These are phyloP conservation scores for Salicornia ramosissima DNA, from an alignment of 148 eudicot species.

Conservation along the genomic window DNA sequence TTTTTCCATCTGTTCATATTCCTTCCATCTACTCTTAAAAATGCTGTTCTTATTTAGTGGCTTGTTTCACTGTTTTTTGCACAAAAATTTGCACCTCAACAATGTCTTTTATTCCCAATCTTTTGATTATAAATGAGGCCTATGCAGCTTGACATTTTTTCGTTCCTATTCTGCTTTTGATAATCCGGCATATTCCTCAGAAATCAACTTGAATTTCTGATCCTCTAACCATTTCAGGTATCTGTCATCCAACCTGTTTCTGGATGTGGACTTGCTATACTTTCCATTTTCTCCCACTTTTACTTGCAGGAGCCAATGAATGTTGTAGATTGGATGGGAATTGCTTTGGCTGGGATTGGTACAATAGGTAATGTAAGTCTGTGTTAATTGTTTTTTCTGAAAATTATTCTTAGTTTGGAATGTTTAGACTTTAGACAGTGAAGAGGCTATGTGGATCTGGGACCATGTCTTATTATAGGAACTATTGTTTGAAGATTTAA, in stretches of 20 bases:
- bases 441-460: neutral
- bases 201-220: conserved; percentile 1
- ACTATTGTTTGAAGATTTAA: conserved; percentile 4
- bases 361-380: conserved; percentile 82
- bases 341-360: conserved; percentile 89
- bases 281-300: conserved; percentile 95
- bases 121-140: neutral
- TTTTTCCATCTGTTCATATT: neutral
- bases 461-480: neutral
- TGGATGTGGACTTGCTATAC: conserved; percentile 99
- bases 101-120: neutral
- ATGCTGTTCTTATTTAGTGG: neutral
- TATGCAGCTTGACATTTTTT: neutral
- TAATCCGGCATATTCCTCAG: neutral
- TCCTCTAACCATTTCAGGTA: conserved; percentile 49
- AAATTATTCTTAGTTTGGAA: neutral
- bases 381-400: conserved; percentile 19
- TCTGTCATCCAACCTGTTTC: conserved; percentile 98
- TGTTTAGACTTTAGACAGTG: neutral
- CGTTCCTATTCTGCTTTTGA: neutral
- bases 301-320: conserved; percentile 95
- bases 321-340: conserved; percentile 92
- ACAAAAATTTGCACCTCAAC: neutral
- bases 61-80: too few species aligned
- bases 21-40: neutral